These are phyloP conservation scores for Bondarzewia mesenterica DNA, from an alignment of 1,284 basidiomycete species.

Conservation along the genomic window DNA sequence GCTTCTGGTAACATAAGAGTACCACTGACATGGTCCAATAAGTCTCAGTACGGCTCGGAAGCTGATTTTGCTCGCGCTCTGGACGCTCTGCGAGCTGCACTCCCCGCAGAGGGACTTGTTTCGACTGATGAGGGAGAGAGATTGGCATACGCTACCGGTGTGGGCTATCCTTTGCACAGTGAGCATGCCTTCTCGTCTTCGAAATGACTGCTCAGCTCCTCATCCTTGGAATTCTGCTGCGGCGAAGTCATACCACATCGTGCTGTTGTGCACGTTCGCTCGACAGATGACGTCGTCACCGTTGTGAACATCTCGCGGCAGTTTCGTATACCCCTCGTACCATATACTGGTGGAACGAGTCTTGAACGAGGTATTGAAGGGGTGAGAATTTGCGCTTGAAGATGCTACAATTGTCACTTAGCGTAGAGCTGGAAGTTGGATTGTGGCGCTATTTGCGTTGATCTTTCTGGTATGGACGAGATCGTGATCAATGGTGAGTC, in stretches of 20 bases:
- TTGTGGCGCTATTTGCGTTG: conserved; percentile 76
- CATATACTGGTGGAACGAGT: conserved; percentile 59
- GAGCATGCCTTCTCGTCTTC: not conserved
- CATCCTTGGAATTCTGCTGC: not conserved
- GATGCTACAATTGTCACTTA: not conserved
- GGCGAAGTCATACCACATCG: conserved; percentile 50
- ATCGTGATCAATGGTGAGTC: conserved; percentile 74
- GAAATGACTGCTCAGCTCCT: not conserved
- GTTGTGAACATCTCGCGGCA: conserved; percentile 51
- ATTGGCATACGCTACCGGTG: not conserved
- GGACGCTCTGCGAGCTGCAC: conserved; percentile 32
- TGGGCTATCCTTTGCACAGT: not conserved
- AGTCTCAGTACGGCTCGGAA: conserved; percentile 32
- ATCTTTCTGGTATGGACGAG: conserved; percentile 80
- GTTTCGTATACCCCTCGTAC: conserved; percentile 47
- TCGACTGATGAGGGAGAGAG: conserved; percentile 1
- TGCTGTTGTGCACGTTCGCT: conserved; percentile 45
- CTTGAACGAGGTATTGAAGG: conserved; percentile 54
- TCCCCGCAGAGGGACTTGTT: conserved; percentile 23
- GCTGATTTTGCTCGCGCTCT: conserved; percentile 47
- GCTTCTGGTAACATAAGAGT: not conserved
- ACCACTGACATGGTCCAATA: not conserved
- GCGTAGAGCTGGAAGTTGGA: conserved; percentile 25
- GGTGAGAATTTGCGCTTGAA: conserved; percentile 28
- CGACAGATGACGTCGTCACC: conserved; percentile 53